phyloP scores from a whole-genome alignment of 495 filamentous ascomycete species.

The Achaetomiella virescens region DNA sequence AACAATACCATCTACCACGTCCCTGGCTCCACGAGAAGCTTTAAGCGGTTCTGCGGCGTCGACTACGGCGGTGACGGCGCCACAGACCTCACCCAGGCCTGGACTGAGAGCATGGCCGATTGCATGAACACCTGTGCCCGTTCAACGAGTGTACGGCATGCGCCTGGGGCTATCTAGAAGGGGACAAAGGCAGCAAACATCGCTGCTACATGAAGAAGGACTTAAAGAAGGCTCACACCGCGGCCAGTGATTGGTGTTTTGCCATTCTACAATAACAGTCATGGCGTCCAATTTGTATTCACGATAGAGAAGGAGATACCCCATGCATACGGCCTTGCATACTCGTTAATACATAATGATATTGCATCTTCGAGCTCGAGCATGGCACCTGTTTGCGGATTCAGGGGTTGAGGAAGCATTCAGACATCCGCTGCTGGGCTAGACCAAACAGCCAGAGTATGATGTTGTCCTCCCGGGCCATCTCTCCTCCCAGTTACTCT shows the following conservation, averaged over 20 bases:
- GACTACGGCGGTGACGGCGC: conserved; percentile 37
- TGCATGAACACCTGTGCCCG: conserved; percentile 41
- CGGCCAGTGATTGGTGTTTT: conserved; percentile 38
- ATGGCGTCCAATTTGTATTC: not conserved
- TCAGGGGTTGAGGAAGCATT: no score
- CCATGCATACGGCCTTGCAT: not conserved
- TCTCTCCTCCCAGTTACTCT: no score
- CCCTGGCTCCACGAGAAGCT: conserved; percentile 35
- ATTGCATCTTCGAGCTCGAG: not conserved
- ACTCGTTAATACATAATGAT: conserved; percentile 12
- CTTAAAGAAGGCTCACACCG: conserved; percentile 29
- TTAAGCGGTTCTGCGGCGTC: conserved; percentile 41
- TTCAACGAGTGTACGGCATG: conserved; percentile 37
- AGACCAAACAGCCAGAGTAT: no score
- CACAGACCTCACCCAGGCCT: conserved; percentile 32
- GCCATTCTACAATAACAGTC: conserved; percentile 28
- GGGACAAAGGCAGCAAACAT: conserved; percentile 32
- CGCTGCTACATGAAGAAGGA: conserved; percentile 42
- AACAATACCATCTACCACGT: conserved; percentile 42
- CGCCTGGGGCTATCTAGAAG: conserved; percentile 37
- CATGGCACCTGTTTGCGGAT: not conserved
- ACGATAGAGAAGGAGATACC: conserved; percentile 12
- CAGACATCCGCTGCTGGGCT: no score
- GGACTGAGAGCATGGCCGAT: conserved; percentile 35
- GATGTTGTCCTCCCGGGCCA: no score